phyloP scores from a whole-genome alignment of 2,329 filamentous ascomycete species.

The Pseudogymnoascus sp. region DNA sequence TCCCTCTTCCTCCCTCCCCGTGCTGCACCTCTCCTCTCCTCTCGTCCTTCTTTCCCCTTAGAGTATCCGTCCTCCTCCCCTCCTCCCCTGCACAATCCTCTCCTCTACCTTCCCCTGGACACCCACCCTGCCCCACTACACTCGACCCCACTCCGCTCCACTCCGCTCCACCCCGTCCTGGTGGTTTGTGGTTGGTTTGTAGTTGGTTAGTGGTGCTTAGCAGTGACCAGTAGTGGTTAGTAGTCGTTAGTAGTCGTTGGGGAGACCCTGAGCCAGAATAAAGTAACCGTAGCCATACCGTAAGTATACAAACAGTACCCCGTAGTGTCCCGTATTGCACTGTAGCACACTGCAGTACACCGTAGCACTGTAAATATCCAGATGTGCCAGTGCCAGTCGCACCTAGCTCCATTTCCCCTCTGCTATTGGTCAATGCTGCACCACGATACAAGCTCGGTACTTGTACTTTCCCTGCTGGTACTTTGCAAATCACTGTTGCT shows the following conservation, averaged over 20 bases:
- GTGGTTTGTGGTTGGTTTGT: neutral
- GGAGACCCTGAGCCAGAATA: too few species aligned
- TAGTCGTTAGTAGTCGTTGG: too few species aligned
- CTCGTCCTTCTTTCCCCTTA: neutral
- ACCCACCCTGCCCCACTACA: neutral
- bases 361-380: too few species aligned
- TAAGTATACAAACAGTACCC: too few species aligned
- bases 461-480: neutral
- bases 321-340: neutral
- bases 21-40: neutral
- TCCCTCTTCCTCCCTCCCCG: neutral
- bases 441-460: neutral
- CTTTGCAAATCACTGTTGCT: neutral
- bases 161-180: neutral
- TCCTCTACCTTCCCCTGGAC: neutral
- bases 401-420: neutral
- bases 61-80: too few species aligned
- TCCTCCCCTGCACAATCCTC: too few species aligned
- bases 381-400: too few species aligned
- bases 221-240: too few species aligned
- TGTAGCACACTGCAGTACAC: neutral
- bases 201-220: too few species aligned
- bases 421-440: neutral
- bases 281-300: too few species aligned
- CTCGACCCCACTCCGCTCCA: neutral